Base-by-base conservation (phyloP, 2,329 filamentous ascomycete species). In the Taxawa tesnikishii region DNA sequence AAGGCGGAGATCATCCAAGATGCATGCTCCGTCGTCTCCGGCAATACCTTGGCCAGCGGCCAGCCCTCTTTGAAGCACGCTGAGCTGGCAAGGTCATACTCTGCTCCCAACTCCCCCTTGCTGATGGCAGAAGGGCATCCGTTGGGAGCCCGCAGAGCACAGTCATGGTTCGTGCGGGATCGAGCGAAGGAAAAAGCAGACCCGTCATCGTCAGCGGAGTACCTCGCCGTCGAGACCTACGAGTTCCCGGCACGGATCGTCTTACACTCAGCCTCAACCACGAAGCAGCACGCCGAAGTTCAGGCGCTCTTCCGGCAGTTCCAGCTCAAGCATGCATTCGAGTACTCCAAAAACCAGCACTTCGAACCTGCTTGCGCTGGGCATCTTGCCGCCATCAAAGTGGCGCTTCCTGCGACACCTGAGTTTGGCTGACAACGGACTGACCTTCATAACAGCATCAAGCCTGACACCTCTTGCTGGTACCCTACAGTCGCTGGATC, bases 351-450 rank as follows among this genome's bases (percentile, higher is more conserved):
- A 65, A 41, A 75, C 78, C 28, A 92, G 85, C 58, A 75, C 80
- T 11, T 79, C 81, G 2, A 93, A 90, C 45, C 65, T 93, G 1
- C 61, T 88, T 30, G 65, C 72, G 10, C 67, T 77, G 51, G 77
- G 78, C 24, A 68, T 79, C 37, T 65, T 96, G 11, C 84, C 87
- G 26, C 62, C 82, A 1, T 82, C 79, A 1, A 96, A 96, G 58
- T 98, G 90, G 90, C 77, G 88, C 36, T 94, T 96, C 56, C 60
- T 98, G 48, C 79, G 83, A 50, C 88, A 96, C 58, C 68, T 98
- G 26, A 90, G 87, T 51, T 64, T 98, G 32, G 78, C 88, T 5
- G 90, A 96, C 51, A 98, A 96, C 56, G 79, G 80, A 6, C 67
- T 98, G 41, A 93, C 84, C 6, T 75, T 76, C 4, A 77, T 98